Conservation (phyloP, 108 stramenopile species). For the Bacterosira constricta region DNA sequence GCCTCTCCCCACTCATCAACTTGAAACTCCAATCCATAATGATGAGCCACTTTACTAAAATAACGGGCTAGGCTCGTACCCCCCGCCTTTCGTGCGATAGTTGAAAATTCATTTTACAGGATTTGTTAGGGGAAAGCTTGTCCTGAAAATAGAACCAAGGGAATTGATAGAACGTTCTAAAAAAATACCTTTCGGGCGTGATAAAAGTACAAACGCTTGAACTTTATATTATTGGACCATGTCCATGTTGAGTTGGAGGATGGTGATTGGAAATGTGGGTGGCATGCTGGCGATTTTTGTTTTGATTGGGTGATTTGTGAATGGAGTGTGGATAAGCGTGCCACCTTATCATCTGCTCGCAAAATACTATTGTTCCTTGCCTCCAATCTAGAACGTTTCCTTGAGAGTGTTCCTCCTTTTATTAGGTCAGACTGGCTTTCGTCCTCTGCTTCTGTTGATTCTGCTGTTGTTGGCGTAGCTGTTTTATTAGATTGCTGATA, state of each 20-base stretch:
- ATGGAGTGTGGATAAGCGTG: neutral
- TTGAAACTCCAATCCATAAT: conserved; percentile 32
- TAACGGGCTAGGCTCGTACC: conserved; percentile 25
- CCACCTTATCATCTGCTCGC: neutral
- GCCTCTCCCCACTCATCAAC: conserved; percentile 10
- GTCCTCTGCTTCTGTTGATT: too few species aligned
- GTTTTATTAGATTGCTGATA: too few species aligned
- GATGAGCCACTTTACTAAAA: conserved; percentile 24
- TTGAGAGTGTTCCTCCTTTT: too few species aligned
- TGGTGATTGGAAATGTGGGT: conserved; percentile 26
- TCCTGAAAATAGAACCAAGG: neutral
- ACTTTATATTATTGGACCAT: conserved; percentile 25
- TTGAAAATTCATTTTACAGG: neutral
- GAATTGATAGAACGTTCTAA: neutral
- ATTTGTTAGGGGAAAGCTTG: neutral
- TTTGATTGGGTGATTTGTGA: neutral
- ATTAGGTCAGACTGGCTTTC: too few species aligned
- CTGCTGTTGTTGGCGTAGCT: too few species aligned
- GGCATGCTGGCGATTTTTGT: conserved; percentile 24
- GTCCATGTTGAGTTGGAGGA: neutral
- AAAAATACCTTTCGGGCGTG: conserved; percentile 29
- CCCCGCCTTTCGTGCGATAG: neutral
- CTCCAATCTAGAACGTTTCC: too few species aligned
- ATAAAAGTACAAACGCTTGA: conserved; percentile 38
- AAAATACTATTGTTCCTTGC: too few species aligned